A percentile compares a stretch with the other conserved stretches of the same genome.
phyloP scores from a whole-genome alignment of 2,329 filamentous ascomycete genomes.

The Arachnopeziza araneosa region DNA sequence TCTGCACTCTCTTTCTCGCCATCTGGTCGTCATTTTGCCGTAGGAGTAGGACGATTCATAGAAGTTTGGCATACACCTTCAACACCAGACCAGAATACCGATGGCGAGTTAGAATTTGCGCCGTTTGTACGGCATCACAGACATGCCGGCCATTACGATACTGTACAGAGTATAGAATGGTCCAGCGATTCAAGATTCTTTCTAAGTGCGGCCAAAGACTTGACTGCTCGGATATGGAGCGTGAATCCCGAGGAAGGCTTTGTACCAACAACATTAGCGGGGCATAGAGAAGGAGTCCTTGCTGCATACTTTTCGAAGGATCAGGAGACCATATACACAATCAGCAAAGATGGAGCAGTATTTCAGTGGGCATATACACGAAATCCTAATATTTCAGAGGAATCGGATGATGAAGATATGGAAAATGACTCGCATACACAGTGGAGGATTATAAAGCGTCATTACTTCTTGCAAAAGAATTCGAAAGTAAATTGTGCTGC shows the following conservation, averaged over 20 bases:
- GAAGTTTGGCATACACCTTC: conserved; percentile 97
- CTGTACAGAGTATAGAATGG: conserved; percentile 84
- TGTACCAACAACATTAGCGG: conserved; percentile 80
- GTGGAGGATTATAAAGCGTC: conserved; percentile 86
- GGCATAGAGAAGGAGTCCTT: conserved; percentile 83
- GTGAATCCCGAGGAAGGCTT: conserved; percentile 82
- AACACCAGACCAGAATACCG: conserved; percentile 71
- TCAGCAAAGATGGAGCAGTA: conserved; percentile 94
- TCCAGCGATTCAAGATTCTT: conserved; percentile 95
- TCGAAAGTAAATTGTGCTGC: conserved; percentile 84
- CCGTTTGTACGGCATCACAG: conserved; percentile 87
- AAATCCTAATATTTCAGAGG: conserved; percentile 48
- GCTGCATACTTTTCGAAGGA: conserved; percentile 96
- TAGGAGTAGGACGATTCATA: conserved; percentile 77
- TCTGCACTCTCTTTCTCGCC: conserved; percentile 86
- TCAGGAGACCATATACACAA: conserved; percentile 92
- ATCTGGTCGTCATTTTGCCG: conserved; percentile 84
- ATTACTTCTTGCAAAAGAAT: conserved; percentile 91
- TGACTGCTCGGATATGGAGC: conserved; percentile 95
- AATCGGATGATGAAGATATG: conserved; percentile 52
- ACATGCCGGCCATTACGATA: conserved; percentile 84
- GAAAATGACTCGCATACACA: conserved; percentile 63
- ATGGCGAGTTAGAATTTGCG: conserved; percentile 87
- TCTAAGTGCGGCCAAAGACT: conserved; percentile 82
- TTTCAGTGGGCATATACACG: conserved; percentile 81